Evolutionary conservation across 305 asterid genomes (phyloP), one percentile per base, ranked within the genome.

Genomic region (Fraxinus xanthoxyloides): DNA sequence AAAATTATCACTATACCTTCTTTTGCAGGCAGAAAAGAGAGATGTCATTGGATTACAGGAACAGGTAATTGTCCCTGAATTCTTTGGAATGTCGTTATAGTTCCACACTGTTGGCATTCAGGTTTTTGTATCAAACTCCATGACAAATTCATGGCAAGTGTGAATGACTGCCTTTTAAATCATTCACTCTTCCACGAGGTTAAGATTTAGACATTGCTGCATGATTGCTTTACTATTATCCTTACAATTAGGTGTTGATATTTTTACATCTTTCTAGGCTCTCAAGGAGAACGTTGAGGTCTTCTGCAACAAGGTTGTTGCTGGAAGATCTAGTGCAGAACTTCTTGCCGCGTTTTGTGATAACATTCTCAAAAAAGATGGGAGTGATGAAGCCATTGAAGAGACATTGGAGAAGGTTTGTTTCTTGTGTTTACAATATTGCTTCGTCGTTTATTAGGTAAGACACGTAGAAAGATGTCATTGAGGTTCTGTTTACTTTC

Each of bases 321-420:
- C 97, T 82, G 99, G 99, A 82, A 93, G 97, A 87, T 94, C 99
- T n/a, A 95, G 97, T 79, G 98, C 98, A 0, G 99, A 95, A 83
- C 93, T 95, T 85, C 95, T 95, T 7, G 98, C 99, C 24, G 90
- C 99, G 77, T 95, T 92, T 88, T 95, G 99, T 59, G 98, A 94
- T 86, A 93, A 95, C 89, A 92, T 95, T 86, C 92, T 95, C 83
- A 92, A 95, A 73, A 93, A 92, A 85, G 98, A 97, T 72, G 97
- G 97, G 89, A 93, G 98, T 63, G 97, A 93, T 84, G 98, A 95
- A 85, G 98, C 97, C 86, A 94, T 94, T 80, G 99, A 95, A 86
- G 98, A 95, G 76, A 95, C 97, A 17, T 86, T 94, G 67, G 99
- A 95, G 86, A 94, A 95, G 97, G 99, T 93, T 82, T 23, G 35